These are phyloP conservation scores for Pythium volutum DNA, from an alignment of 352 stramenopile species.

Conservation along the genomic window DNA sequence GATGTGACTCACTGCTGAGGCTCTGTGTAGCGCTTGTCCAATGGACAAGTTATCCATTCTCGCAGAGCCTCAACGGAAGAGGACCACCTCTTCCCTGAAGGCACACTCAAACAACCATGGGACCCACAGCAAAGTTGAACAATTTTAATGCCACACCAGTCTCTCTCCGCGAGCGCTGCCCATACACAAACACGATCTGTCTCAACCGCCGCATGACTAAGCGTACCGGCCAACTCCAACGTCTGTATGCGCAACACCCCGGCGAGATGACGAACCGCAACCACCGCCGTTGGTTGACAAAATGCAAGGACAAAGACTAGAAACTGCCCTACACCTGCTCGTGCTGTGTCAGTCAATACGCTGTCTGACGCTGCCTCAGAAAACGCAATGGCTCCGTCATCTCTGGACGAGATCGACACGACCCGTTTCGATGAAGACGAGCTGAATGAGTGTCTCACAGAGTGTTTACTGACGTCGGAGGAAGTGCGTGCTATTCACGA, in stretches of 20 bases:
- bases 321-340: not conserved
- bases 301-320: not conserved
- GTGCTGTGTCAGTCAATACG: no score
- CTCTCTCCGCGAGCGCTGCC: not conserved
- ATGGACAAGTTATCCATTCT: no score
- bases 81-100: no score
- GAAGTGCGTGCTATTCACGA: not conserved
- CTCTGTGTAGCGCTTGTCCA: no score
- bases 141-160: not conserved
- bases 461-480: not conserved
- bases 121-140: not conserved
- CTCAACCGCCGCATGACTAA: slow-evolving; percentile 2
- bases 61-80: not conserved
- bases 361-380: no score
- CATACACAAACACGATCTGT: slow-evolving; percentile 4
- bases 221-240: slow-evolving; percentile 3
- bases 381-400: not conserved
- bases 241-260: slow-evolving; percentile 4
- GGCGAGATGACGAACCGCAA: not conserved
- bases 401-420: not conserved
- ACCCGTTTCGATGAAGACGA: not conserved
- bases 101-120: not conserved
- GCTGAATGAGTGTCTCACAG: not conserved
- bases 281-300: not conserved
- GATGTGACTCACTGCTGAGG: no score